These are phyloP conservation scores for Lindgomyces ingoldianus DNA, from an alignment of 495 filamentous ascomycete species.

Conservation along the genomic window DNA sequence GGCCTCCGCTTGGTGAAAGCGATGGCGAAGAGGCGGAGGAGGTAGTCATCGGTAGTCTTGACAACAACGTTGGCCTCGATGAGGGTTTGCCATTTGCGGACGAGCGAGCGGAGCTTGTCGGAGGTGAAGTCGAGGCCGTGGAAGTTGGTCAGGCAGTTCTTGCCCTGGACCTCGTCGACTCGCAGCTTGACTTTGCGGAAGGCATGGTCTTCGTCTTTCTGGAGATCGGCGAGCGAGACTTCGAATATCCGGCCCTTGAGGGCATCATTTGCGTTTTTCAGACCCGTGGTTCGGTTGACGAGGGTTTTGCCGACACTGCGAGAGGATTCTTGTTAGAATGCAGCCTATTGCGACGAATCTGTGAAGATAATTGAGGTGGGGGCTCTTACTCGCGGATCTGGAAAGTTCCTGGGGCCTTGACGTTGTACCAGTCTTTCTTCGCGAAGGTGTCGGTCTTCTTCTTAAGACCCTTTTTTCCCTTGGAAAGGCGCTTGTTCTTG, in stretches of 20 bases:
- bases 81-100: conserved; percentile 98
- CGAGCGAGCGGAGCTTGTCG: conserved; percentile 97
- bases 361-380: conserved; percentile 5
- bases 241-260: conserved; percentile 98
- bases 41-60: conserved; percentile 99
- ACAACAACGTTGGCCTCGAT: conserved; percentile 99
- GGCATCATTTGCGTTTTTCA: conserved; percentile 99
- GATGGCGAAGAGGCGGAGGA: conserved; percentile 95
- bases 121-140: conserved; percentile 99
- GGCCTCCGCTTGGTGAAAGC: conserved; percentile 98
- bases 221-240: conserved; percentile 96
- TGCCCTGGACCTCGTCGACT: conserved; percentile 97
- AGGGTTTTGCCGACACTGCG: conserved; percentile 95
- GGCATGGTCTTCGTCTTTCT: conserved; percentile 98
- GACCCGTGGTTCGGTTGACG: conserved; percentile 97
- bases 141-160: conserved; percentile 99
- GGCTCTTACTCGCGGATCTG: conserved; percentile 86
- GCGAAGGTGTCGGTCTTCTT: conserved; percentile 98
- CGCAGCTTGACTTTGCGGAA: conserved; percentile 99
- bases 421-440: conserved; percentile 90
- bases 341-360: conserved; percentile 8
- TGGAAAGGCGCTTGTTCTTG: conserved; percentile 99
- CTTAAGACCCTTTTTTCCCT: conserved; percentile 99
- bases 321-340: conserved; percentile 32
- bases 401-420: conserved; percentile 98